Conservation (phyloP, 306 rosid genomes). For the Pueraria montana region DNA sequence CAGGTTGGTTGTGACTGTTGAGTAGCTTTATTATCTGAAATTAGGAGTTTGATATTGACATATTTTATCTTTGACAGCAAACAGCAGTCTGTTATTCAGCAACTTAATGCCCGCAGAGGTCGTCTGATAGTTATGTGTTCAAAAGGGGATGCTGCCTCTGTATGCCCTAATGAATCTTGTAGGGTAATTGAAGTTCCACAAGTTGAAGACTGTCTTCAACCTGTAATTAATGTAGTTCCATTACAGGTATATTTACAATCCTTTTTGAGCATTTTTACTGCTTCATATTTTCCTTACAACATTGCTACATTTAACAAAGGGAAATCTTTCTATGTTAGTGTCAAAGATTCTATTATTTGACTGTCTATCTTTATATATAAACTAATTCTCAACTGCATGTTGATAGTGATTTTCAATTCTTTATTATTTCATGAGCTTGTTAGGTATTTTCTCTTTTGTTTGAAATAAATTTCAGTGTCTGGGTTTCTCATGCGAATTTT, state of each 20-base stretch:
- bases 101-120: constrained; percentile 97
- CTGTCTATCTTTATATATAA: constrained; percentile 15
- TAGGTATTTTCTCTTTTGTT: constrained; percentile 28
- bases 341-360: constrained; percentile 2
- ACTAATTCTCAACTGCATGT: background rate
- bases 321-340: constrained; percentile 20
- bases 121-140: constrained; percentile 94
- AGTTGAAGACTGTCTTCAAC: constrained; percentile 97
- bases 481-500: constrained; percentile 33
- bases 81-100: constrained; percentile 99
- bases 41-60: constrained; percentile 46
- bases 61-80: constrained; percentile 71
- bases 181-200: constrained; percentile 91
- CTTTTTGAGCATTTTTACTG: constrained; percentile 12
- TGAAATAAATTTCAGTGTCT: constrained; percentile 6
- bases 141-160: constrained; percentile 82
- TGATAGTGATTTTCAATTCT: constrained; percentile 18
- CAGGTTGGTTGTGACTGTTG: constrained; percentile 70
- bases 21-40: constrained; percentile 32
- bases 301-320: background rate
- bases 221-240: constrained; percentile 91
- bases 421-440: background rate
- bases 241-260: constrained; percentile 69
- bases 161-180: constrained; percentile 71
- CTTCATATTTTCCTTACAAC: constrained; percentile 31